phyloP scores from a whole-genome alignment of 805 yeast genomes.

The Blastobotrys parvus region DNA sequence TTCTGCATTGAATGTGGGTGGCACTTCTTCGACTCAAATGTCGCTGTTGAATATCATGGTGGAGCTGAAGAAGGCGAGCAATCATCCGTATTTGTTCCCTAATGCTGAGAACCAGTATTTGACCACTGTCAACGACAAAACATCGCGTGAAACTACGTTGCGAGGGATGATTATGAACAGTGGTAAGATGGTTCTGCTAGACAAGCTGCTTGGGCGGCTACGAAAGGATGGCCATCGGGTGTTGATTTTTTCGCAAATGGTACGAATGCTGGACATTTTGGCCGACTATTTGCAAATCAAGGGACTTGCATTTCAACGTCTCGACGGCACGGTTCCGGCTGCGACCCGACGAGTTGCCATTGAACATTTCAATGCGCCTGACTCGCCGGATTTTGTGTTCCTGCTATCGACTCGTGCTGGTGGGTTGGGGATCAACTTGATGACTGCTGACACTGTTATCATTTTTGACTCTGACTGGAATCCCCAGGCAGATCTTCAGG shows the following conservation, averaged over 20 bases:
- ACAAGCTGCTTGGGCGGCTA: constrained; percentile 75
- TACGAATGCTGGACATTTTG: constrained; percentile 84
- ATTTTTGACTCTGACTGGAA: constrained; percentile 99
- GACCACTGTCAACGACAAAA: constrained; percentile 32
- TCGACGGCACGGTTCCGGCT: constrained; percentile 96
- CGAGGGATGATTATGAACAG: constrained; percentile 95
- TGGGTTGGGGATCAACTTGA: constrained; percentile 94
- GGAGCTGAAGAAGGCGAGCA: constrained; percentile 92
- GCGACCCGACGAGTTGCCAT: constrained; percentile 88
- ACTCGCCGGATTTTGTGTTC: constrained; percentile 84
- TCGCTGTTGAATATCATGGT: constrained; percentile 87
- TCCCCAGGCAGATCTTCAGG: constrained; percentile 98
- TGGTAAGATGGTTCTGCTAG: constrained; percentile 95
- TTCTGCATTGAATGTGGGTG: constrained; percentile 80
- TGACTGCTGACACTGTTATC: constrained; percentile 99
- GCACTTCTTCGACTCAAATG: constrained; percentile 65
- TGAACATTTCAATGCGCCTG: constrained; percentile 94
- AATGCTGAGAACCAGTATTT: constrained; percentile 79
- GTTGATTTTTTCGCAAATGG: constrained; percentile 94
- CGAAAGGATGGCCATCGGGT: constrained; percentile 95
- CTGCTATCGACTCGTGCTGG: constrained; percentile 95
- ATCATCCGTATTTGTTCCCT: constrained; percentile 93
- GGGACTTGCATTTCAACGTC: constrained; percentile 81
- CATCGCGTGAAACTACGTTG: constrained; percentile 68
- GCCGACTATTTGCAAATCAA: constrained; percentile 88